Percentiles rank a stretch among this genome's conserved stretches.
Conservation (phyloP, 345 rosid genomes). For the Moricandia moricandioides region DNA sequence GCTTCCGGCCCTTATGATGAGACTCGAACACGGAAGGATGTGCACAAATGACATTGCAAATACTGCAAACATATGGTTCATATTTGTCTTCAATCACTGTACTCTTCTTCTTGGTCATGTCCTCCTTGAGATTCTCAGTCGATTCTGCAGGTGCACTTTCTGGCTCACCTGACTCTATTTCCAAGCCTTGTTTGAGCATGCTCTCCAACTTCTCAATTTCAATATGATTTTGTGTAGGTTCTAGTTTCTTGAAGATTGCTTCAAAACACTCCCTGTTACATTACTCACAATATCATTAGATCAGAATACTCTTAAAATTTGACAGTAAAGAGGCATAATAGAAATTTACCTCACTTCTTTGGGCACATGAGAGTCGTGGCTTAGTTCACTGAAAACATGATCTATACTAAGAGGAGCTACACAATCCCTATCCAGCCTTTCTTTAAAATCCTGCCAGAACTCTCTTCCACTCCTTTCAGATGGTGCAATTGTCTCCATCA, state of each 20-base stretch:
- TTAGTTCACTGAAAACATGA: slow-evolving; percentile 27
- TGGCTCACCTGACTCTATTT: not conserved
- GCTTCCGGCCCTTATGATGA: slow-evolving; percentile 15
- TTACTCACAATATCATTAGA: not conserved
- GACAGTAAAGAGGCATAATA: not conserved
- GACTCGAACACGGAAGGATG: slow-evolving; percentile 7
- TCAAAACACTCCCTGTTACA: slow-evolving; percentile 42
- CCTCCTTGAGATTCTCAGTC: slow-evolving; percentile 10
- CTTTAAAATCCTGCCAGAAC: slow-evolving; percentile 41
- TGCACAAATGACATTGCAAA: slow-evolving; percentile 8
- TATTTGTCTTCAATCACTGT: not conserved
- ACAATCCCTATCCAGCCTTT: slow-evolving; percentile 39
- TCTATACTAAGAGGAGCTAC: not conserved
- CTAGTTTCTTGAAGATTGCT: slow-evolving; percentile 40
- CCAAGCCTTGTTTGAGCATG: slow-evolving; percentile 38
- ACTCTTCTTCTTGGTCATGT: slow-evolving; percentile 27
- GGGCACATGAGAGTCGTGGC: slow-evolving; percentile 28
- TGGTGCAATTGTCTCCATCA: slow-evolving; percentile 38
- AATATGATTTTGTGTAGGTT: slow-evolving; percentile 36
- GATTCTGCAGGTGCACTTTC: slow-evolving; percentile 5
- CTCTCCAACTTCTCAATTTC: slow-evolving; percentile 38
- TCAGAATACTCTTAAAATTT: not conserved
- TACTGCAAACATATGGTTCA: slow-evolving; percentile 8
- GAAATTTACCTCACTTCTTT: slow-evolving; percentile 45
- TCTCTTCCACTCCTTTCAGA: slow-evolving; percentile 41